phyloP scores from a whole-genome alignment of 805 yeast species.

The Yamadazyma sp. region DNA sequence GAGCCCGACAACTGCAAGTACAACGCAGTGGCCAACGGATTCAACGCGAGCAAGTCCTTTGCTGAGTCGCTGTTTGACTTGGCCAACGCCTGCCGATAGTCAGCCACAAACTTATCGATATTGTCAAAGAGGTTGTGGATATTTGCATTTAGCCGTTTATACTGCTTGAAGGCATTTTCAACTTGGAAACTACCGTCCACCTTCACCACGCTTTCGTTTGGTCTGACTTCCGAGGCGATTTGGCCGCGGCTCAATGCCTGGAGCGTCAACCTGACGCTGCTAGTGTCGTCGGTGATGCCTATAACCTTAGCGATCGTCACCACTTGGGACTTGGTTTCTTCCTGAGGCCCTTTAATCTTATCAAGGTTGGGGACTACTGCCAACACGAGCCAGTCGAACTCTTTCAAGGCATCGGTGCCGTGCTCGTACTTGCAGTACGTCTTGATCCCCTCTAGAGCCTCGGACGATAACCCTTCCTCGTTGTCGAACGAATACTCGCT shows the following conservation, averaged over 20 bases:
- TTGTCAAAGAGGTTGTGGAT: conserved; percentile 26
- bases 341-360: conserved; percentile 27
- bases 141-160: conserved; percentile 21
- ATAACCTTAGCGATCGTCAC: conserved; percentile 48
- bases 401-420: conserved; percentile 15
- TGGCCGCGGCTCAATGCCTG: conserved; percentile 51
- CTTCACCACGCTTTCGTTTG: conserved; percentile 27
- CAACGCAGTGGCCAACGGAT: conserved; percentile 62
- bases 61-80: conserved; percentile 18
- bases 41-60: conserved; percentile 44
- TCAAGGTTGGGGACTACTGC: conserved; percentile 35
- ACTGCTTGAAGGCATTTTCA: conserved; percentile 15
- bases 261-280: conserved; percentile 45
- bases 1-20: conserved; percentile 53
- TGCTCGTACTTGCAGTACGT: conserved; percentile 21
- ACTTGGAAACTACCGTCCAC: conserved; percentile 23
- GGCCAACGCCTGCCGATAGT: conserved; percentile 35
- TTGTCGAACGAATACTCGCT: conserved; percentile 35
- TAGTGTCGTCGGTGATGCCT: conserved; percentile 46
- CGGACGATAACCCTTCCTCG: conserved; percentile 26
- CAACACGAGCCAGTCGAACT: conserved; percentile 38
- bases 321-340: conserved; percentile 19
- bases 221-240: conserved; percentile 6
- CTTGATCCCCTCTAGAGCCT: conserved; percentile 32
- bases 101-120: conserved; percentile 40